Evolutionary conservation across 345 rosid genomes (phyloP), one percentile per base, ranked within the genome.

Genomic region (Hibiscus syriacus): DNA sequence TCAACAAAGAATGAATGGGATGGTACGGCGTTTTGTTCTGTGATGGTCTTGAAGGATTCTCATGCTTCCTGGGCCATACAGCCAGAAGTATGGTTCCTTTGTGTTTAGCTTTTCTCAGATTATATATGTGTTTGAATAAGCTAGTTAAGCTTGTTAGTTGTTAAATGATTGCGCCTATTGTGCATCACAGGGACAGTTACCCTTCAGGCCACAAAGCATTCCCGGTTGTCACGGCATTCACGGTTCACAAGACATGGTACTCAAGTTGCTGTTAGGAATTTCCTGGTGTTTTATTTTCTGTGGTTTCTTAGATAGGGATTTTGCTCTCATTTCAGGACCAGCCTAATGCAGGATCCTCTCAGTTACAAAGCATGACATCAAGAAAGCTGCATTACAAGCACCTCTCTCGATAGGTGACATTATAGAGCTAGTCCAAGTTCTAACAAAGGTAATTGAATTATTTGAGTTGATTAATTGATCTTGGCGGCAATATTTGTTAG

Each of bases 1-100:
- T 73, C 87, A 78, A 5, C 80, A 84, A 72, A 81, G 86, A 73
- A 64, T 78, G 70, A 77, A 77, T 66, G 82, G 78, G 70, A 70
- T 72, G 79, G 92, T 87, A 77, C 66, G 79, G 63, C 57, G 38
- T 65, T 53, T 67, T 68, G 25, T 23, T 52, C 2, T 32, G 36
- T 32, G 36, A 32, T 32, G 36, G 36, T 32, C 36, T 3, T 32
- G 36, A 32, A 32, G 36, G 36, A 32, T 3, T 32, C 36, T 32
- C 36, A 32, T 32, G 36, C 36, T 32, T 32, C 36, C 36, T 32
- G 7, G 75, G 73, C 73, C n/a, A n/a, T n/a, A n/a, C n/a, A n/a
- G n/a, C n/a, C n/a, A n/a, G n/a, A n/a, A n/a, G n/a, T n/a, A n/a
- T n/a, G n/a, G n/a, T n/a, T n/a, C n/a, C n/a, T n/a, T n/a, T n/a